Evolutionary conservation across 345 rosid species (phyloP).

Genomic region (Salix caprea): DNA sequence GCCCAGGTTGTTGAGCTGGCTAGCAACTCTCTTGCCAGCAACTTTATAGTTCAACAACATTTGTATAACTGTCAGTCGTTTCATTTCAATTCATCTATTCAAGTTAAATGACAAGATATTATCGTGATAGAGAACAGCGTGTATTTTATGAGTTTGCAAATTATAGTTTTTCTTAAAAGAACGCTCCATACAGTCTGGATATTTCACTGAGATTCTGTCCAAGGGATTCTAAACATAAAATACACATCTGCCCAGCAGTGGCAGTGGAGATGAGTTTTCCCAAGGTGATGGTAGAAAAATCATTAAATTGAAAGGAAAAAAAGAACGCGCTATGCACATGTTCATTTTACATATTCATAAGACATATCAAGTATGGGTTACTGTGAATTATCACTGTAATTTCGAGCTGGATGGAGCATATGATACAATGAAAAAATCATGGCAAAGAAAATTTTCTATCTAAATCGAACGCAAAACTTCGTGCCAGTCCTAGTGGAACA

Average conservation of each 20-base stretch:
- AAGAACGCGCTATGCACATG: background rate
- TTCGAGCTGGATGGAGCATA: background rate
- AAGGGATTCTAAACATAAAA: background rate
- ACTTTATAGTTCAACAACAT: no score
- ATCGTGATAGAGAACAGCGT: no score
- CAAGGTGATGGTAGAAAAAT: background rate
- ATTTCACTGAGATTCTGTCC: background rate
- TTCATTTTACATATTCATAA: constrained; percentile 1
- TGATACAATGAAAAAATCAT: constrained; percentile 7
- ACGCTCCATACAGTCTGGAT: background rate
- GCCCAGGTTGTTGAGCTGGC: no score
- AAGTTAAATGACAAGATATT: no score
- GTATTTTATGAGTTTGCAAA: no score
- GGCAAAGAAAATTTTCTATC: background rate
- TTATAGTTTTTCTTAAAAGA: background rate
- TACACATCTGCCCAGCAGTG: background rate
- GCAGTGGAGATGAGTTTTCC: background rate
- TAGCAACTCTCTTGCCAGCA: no score
- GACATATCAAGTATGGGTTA: background rate
- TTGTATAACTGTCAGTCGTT: no score
- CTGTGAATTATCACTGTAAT: background rate
- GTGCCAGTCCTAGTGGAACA: background rate
- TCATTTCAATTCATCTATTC: no score
- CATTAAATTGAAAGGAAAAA: background rate
- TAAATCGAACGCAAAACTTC: background rate